These are phyloP conservation scores for Chlorociboria aeruginascens DNA, from an alignment of 495 filamentous ascomycete species.

Conservation along the genomic window DNA sequence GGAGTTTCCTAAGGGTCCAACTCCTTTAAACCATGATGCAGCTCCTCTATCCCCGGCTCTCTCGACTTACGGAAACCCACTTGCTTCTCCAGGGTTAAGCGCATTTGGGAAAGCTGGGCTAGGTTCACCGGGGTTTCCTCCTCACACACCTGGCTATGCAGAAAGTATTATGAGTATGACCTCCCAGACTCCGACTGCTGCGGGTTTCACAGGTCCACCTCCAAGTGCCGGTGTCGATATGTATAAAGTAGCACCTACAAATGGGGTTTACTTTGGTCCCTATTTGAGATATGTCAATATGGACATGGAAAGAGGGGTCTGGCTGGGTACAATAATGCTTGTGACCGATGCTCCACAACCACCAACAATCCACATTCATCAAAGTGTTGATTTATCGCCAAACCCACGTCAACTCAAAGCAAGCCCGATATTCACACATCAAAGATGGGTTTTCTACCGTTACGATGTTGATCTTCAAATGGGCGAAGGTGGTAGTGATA, in stretches of 20 bases:
- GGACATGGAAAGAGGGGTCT: conserved; percentile 83
- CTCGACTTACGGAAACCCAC: conserved; percentile 66
- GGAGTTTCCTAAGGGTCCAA: conserved; percentile 93
- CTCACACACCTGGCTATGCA: conserved; percentile 59
- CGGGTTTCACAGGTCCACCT: conserved; percentile 73
- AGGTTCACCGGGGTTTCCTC: conserved; percentile 62
- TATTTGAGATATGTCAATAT: conserved; percentile 95
- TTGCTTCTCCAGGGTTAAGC: conserved; percentile 60
- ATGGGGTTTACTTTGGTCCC: conserved; percentile 97
- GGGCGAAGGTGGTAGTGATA: conserved; percentile 67
- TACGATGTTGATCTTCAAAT: conserved; percentile 90
- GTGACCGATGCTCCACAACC: conserved; percentile 88
- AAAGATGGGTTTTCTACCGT: conserved; percentile 89
- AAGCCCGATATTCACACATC: conserved; percentile 74
- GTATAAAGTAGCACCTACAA: conserved; percentile 86
- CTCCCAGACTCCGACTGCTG: conserved; percentile 52
- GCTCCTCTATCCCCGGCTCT: conserved; percentile 68
- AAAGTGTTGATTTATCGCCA: conserved; percentile 79
- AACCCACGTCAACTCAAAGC: conserved; percentile 86
- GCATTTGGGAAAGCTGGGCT: conserved; percentile 59
- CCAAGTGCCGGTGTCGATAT: conserved; percentile 78
- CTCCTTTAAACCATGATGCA: conserved; percentile 60
- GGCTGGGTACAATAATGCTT: conserved; percentile 65
- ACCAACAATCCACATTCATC: conserved; percentile 92
- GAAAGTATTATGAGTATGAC: conserved; percentile 70